Evolutionary conservation across 306 rosid genomes (phyloP), one percentile per base, ranked within the genome.

Genomic region (Urtica urens): DNA sequence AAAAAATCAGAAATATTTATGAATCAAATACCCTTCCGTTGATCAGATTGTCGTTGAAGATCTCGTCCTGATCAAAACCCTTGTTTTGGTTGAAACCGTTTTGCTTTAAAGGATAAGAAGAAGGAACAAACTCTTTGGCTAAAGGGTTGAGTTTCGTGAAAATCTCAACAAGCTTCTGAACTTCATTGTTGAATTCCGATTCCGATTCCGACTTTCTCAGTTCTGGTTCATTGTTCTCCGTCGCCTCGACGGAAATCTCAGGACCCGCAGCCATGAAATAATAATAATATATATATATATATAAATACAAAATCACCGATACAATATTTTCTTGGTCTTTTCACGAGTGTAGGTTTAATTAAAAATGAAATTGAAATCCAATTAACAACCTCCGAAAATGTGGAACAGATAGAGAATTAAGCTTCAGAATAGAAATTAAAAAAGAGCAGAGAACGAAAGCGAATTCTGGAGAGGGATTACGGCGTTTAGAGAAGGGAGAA

Each of bases 261-360:
- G 82, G 88, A 68, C 85, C 93, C 62, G 88, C 86, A 62, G 95
- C 95, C 97, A 88, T 88, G 41, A 77, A 68, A 67, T 65, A 73
- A 56, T 61, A 72, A 28, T 10, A n/a, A n/a, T n/a, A n/a, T n/a
- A n/a, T n/a, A n/a, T n/a, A n/a, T n/a, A n/a, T n/a, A n/a, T n/a
- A n/a, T n/a, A n/a, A n/a, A n/a, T n/a, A n/a, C n/a, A n/a, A n/a
- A n/a, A 28, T 4, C 33, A 28, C 33, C 10, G 10, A 28, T 28
- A 4, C 33, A 28, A 28, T 4, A 28, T 4, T 28, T n/a, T n/a
- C 33, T 28, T 10, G 10, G 10, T 10, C 33, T 28, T 28, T 28
- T 28, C 6, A 10, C 33, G 33, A 28, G 10, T 4, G 4, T 28
- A 28, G 33, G 10, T 28, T 28, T 4, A 10, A 7, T 35, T 35